Evolutionary conservation across 1,284 basidiomycete genomes (phyloP).

Genomic region (Coniophora puteana): DNA sequence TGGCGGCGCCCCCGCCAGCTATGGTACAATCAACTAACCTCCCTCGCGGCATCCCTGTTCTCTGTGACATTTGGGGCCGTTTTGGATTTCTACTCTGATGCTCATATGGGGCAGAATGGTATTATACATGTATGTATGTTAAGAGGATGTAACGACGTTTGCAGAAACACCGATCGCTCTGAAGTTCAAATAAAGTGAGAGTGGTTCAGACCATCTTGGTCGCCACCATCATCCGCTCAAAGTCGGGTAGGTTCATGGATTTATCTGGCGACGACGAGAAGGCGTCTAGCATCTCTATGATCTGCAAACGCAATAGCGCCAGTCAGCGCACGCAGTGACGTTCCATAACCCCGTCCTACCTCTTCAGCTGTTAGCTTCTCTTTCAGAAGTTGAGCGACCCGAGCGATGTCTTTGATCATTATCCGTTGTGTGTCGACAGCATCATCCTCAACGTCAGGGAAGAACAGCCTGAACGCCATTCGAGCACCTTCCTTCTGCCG

Average conservation of each 20-base stretch:
- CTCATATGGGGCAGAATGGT: constrained; percentile 1
- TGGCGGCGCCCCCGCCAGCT: constrained; percentile 18
- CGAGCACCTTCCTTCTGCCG: constrained; percentile 54
- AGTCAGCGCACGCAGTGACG: neutral
- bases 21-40: constrained; percentile 17
- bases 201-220: constrained; percentile 43
- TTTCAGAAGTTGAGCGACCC: constrained; percentile 52
- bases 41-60: neutral
- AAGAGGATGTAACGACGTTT: neutral
- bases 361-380: constrained; percentile 71
- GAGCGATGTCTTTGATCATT: constrained; percentile 59
- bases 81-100: constrained; percentile 5
- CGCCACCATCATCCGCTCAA: constrained; percentile 66
- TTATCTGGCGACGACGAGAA: constrained; percentile 68
- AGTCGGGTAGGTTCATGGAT: constrained; percentile 63
- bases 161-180: neutral
- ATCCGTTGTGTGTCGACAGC: constrained; percentile 49
- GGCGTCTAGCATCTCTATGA: constrained; percentile 68
- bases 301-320: constrained; percentile 35
- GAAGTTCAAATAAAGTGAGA: neutral
- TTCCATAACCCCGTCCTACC: constrained; percentile 33
- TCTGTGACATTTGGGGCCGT: too few species aligned
- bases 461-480: constrained; percentile 64
- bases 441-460: constrained; percentile 41
- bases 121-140: neutral